Conservation (phyloP, 1,284 basidiomycete genomes). For the Moesziomyces antarcticus region DNA sequence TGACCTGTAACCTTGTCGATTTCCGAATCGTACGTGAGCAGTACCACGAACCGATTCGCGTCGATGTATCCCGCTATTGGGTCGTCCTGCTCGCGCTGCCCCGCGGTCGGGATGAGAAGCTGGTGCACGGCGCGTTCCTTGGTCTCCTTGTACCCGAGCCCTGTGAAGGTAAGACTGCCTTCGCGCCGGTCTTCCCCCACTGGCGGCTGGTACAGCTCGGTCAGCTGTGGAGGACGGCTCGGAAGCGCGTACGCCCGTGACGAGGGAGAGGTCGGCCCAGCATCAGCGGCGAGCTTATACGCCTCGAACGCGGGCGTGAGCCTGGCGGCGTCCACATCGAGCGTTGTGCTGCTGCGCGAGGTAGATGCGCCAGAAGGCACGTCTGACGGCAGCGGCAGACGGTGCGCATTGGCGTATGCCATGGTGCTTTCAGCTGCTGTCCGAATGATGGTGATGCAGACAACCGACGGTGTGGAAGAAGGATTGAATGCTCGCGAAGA, state of each 20-base stretch:
- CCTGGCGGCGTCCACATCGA: slow-evolving; percentile 21
- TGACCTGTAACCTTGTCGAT: slow-evolving; percentile 24
- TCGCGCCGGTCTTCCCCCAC: background rate
- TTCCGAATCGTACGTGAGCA: slow-evolving; percentile 14
- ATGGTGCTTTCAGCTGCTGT: too few relatives aligned
- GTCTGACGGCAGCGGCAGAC: slow-evolving; percentile 9
- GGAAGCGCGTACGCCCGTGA: slow-evolving; percentile 16
- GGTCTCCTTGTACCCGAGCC: slow-evolving; percentile 43
- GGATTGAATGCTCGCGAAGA: slow-evolving; percentile 6
- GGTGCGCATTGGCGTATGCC: slow-evolving; percentile 38
- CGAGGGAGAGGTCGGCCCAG: background rate
- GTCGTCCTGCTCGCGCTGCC: background rate
- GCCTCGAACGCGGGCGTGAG: slow-evolving; percentile 45
- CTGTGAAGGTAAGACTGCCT: slow-evolving; percentile 16
- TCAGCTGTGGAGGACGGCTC: slow-evolving; percentile 21
- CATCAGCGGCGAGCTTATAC: slow-evolving; percentile 47
- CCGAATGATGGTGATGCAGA: too few relatives aligned
- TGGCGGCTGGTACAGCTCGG: slow-evolving; percentile 25
- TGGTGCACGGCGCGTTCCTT: slow-evolving; percentile 42
- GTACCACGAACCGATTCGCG: slow-evolving; percentile 29
- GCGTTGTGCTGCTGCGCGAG: background rate
- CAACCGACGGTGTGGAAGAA: too few relatives aligned
- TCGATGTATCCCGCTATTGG: slow-evolving; percentile 49
- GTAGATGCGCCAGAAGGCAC: background rate
- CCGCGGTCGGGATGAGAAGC: slow-evolving; percentile 21